These are phyloP conservation scores for Fusarium setosum DNA, from an alignment of 2,329 filamentous ascomycete genomes.

Conservation along the genomic window DNA sequence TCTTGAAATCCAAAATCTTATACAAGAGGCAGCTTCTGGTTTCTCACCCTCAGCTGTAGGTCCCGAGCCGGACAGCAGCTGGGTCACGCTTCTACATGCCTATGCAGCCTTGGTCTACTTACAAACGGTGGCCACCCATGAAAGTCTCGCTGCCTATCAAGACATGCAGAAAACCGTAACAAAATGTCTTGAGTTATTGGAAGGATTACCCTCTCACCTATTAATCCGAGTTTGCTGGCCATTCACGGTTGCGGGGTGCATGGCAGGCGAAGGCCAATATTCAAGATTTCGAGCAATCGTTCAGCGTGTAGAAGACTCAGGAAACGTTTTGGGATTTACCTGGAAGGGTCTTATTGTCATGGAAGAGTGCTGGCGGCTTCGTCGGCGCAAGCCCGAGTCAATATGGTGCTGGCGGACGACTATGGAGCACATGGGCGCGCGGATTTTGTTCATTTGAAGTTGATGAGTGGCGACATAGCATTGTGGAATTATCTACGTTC, in stretches of 20 bases:
- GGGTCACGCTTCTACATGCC: conserved; percentile 14
- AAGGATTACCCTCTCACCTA: not conserved
- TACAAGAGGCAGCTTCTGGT: not conserved
- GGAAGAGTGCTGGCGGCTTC: conserved; percentile 14
- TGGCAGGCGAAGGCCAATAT: not conserved
- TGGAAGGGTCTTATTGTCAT: conserved; percentile 18
- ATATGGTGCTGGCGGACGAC: conserved; percentile 14
- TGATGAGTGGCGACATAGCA: too few relatives aligned
- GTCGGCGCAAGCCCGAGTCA: not conserved
- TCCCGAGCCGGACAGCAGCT: conserved; percentile 4
- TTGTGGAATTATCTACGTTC: too few relatives aligned
- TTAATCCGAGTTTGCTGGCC: conserved; percentile 17
- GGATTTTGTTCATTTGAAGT: conserved; percentile 11
- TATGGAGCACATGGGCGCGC: conserved; percentile 1
- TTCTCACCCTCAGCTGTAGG: not conserved
- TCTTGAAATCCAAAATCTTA: not conserved
- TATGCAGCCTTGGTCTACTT: conserved; percentile 1
- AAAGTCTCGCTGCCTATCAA: not conserved
- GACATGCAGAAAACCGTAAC: not conserved
- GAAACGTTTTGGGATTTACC: conserved; percentile 5
- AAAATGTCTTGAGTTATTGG: conserved; percentile 9
- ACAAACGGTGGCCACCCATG: not conserved
- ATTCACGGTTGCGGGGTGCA: conserved; percentile 13
- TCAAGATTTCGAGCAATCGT: not conserved
- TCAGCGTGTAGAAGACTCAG: not conserved